A percentile compares a stretch with the other conserved stretches of the same genome.
Conservation (phyloP, 2,329 filamentous ascomycete species). For the Sclerotinia minor region DNA sequence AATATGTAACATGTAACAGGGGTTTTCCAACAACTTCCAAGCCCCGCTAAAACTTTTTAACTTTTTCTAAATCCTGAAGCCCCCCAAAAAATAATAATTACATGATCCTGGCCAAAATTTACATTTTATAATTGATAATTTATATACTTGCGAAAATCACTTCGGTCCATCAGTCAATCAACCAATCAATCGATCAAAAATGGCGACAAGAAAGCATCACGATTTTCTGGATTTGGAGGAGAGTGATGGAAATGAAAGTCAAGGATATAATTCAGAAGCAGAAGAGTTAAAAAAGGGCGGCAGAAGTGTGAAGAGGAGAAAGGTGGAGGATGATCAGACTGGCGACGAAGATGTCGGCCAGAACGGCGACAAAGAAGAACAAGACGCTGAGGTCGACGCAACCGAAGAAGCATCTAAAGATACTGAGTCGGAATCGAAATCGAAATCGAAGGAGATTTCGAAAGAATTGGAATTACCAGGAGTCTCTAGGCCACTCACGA, state of each 20-base stretch:
- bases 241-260: conserved; percentile 55
- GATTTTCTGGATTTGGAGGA: conserved; percentile 65
- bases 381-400: conserved; percentile 40
- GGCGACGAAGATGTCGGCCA: conserved; percentile 43
- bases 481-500: conserved; percentile 56
- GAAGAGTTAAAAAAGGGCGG: conserved; percentile 66
- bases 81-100: no score
- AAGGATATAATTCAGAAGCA: conserved; percentile 65
- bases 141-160: conserved; percentile 4
- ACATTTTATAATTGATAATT: background rate
- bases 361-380: conserved; percentile 39
- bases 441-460: conserved; percentile 35
- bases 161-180: conserved; percentile 21
- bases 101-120: conserved; percentile 15
- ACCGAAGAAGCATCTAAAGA: conserved; percentile 29
- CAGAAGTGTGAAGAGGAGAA: conserved; percentile 61
- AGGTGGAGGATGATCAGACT: conserved; percentile 47
- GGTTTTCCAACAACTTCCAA: conserved; percentile 2
- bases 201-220: conserved; percentile 70
- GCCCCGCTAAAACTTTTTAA: conserved; percentile 19
- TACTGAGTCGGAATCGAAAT: conserved; percentile 1
- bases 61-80: background rate
- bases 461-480: conserved; percentile 47
- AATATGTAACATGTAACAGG: conserved; percentile 17
- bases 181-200: conserved; percentile 41